Evolutionary conservation across 2,329 filamentous ascomycete genomes (phyloP), one percentile per base, ranked within the genome.

Genomic region (Monilinia laxa): DNA sequence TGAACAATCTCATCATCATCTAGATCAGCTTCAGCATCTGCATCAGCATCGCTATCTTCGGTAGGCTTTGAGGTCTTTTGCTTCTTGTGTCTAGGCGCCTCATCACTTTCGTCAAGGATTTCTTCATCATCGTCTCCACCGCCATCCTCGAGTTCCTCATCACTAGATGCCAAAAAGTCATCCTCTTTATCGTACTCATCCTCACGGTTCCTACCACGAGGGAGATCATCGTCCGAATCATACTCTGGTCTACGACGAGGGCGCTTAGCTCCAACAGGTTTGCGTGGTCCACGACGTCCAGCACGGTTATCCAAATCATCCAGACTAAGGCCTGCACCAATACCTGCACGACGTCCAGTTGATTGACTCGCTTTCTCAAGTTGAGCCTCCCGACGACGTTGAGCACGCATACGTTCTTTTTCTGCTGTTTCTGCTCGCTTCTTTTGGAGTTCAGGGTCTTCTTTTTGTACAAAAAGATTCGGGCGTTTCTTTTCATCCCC

Each of bases 171-270:
- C 66, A 94, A 84, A 75, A 94, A 94, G 67, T 89, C 91, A 74
- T 94, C 91, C 45, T 90, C 90, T 75, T 89, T 84, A 69, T 93
- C 90, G 75, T 94, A 94, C 72, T 92, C 89, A 70, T 93, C 89
- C 68, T 89, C 84, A 63, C 85, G 84, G 42, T 83, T 83, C 58
- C 73, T 67, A 25, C 75, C 56, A 80, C 86, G 83, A 20, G 86
- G 85, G 47, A 88, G 81, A 68, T 91, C 90, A 71, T 92, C 90
- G 72, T 93, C 91, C 11, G 91, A 91, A 73, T 93, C 90, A 68
- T 92, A 90, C 71, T 91, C 90, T 68, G 83, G 81, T 51, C 83
- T 81, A 42, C 82, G 81, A 73, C 82, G 81, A 78, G 85, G 86
- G 56, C 84, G 84, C 40, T 79, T 77, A 16, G 79, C 77, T 14